phyloP scores from a whole-genome alignment of 495 filamentous ascomycete species.

The Pseudomonodictys pantanalensis region DNA sequence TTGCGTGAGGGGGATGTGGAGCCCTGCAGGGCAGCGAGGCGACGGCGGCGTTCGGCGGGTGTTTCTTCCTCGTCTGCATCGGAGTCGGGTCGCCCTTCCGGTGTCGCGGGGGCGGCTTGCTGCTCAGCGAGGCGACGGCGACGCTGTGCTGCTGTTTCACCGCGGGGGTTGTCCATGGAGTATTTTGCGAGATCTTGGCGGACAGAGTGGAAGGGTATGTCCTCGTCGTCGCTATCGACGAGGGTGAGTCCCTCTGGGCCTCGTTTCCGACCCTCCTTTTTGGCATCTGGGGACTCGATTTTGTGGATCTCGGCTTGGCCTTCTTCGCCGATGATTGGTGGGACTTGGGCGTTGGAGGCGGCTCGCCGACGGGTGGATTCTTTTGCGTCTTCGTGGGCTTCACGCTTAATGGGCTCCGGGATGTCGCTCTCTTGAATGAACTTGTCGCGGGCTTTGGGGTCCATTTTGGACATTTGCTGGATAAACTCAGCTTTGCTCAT shows the following conservation, averaged over 20 bases:
- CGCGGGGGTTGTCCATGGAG: conserved; percentile 36
- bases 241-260: conserved; percentile 30
- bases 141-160: conserved; percentile 49
- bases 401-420: conserved; percentile 53
- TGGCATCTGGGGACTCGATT: conserved; percentile 13
- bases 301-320: conserved; percentile 22
- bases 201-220: conserved; percentile 48
- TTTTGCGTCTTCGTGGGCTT: conserved; percentile 44
- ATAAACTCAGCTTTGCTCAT: conserved; percentile 95
- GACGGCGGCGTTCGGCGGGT: conserved; percentile 37
- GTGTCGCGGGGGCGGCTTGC: background rate
- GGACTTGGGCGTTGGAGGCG: conserved; percentile 10
- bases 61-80: conserved; percentile 12
- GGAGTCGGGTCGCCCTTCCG: conserved; percentile 1
- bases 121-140: conserved; percentile 44
- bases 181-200: conserved; percentile 47
- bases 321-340: conserved; percentile 26
- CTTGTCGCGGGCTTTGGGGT: conserved; percentile 70
- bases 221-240: conserved; percentile 27
- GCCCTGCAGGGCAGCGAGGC: conserved; percentile 52
- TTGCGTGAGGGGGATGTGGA: conserved; percentile 3
- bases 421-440: conserved; percentile 66
- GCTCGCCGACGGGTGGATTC: conserved; percentile 15
- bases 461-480: conserved; percentile 72
- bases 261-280: conserved; percentile 3